phyloP scores from a whole-genome alignment of 2,329 filamentous ascomycete genomes.

The Colletotrichum sansevieriae region DNA sequence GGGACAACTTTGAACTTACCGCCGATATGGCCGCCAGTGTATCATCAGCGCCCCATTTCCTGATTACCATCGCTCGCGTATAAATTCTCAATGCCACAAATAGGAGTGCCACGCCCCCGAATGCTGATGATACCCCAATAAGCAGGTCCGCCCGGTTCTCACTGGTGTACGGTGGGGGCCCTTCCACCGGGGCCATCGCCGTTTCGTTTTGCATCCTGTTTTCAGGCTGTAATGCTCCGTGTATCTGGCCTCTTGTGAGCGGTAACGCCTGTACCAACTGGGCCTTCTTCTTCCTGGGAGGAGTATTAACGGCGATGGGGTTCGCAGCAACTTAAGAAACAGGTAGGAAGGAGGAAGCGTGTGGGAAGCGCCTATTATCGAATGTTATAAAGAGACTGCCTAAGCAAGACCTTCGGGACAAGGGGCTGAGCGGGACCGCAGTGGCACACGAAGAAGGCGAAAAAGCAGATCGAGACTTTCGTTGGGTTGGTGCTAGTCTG shows the following conservation, averaged over 20 bases:
- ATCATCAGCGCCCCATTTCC: conserved; percentile 36
- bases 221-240: not conserved
- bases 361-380: no score
- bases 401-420: no score
- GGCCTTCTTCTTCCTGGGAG: no score
- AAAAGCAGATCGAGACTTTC: conserved; percentile 2
- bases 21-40: conserved; percentile 20
- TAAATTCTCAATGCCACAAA: conserved; percentile 17
- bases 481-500: not conserved
- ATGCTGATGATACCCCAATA: conserved; percentile 13
- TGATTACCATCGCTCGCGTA: conserved; percentile 29
- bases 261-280: no score
- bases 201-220: conserved; percentile 5
- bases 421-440: not conserved
- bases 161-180: not conserved
- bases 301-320: no score
- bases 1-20: not conserved
- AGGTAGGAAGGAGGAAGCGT: no score
- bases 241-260: no score
- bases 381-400: no score
- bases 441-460: not conserved
- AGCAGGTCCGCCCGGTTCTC: conserved; percentile 15
- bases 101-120: conserved; percentile 13
- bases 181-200: not conserved
- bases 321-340: no score